Percentiles rank a stretch among this genome's conserved stretches.
These are phyloP conservation scores for Capronia epimyces DNA, from an alignment of 2,329 filamentous ascomycete species.

Conservation along the genomic window DNA sequence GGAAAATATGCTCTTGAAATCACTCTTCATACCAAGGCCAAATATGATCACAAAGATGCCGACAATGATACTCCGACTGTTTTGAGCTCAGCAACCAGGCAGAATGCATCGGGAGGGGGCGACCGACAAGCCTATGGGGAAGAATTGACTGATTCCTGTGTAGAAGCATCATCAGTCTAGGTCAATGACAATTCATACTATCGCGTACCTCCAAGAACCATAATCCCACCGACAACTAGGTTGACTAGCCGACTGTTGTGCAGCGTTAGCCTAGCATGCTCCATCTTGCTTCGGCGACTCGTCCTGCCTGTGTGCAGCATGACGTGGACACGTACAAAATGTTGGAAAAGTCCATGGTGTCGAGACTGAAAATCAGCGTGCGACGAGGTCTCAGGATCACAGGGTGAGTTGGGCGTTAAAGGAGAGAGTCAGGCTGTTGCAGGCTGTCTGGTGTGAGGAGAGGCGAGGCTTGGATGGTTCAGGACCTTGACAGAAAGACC, in stretches of 20 bases:
- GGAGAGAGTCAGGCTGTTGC: not conserved
- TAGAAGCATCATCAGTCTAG: conserved; percentile 19
- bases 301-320: not conserved
- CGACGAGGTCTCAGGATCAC: not conserved
- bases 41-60: conserved; percentile 88
- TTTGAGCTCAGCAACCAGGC: conserved; percentile 16
- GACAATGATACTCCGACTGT: conserved; percentile 67
- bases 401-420: not conserved
- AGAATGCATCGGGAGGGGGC: conserved; percentile 3
- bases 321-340: conserved; percentile 63
- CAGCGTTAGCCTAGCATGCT: conserved; percentile 5
- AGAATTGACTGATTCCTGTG: conserved; percentile 43
- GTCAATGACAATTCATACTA: conserved; percentile 32
- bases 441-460: not conserved
- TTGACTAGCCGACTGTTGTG: conserved; percentile 80
- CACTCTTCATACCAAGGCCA: conserved; percentile 61
- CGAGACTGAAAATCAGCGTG: not conserved
- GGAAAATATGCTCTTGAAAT: not conserved
- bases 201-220: conserved; percentile 73
- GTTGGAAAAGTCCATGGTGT: conserved; percentile 82
- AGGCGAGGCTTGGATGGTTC: not conserved
- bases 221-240: conserved; percentile 77
- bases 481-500: not conserved
- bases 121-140: conserved; percentile 36
- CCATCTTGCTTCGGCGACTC: not conserved